Base-by-base conservation (phyloP, 2,329 filamentous ascomycete species). In the Beauveria australis region DNA sequence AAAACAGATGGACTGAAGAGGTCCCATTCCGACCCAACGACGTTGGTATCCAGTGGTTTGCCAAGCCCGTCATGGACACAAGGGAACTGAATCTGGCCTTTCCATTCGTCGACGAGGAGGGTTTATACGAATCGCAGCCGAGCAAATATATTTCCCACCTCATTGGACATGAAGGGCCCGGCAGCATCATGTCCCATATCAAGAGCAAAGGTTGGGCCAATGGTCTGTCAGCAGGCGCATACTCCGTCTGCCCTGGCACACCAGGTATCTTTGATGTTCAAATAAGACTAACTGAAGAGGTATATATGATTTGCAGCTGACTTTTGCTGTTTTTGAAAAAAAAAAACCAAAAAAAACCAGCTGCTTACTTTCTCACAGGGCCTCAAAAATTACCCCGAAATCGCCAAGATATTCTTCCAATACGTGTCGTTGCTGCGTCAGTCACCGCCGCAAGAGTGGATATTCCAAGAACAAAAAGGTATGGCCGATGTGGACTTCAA, bases 401-500 rank as follows among this genome's bases (percentile, higher is more conserved):
- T 97, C 19, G 81, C 89, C 64, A 92, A 92, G 73, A 84, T 87
- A 33, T 82, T 96, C 63, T 97, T 97, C 76, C 88, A 96, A 71
- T 99, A 99, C 69, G 86, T 97, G 64, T 86, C 91, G 12, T 83
- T 99, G 72, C 82, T 99, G 60, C 86, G 86, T 64, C 89, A 96
- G 67, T 81, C 82, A 2, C 83, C 88, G 5, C 92, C 93, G 0
- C 88, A 95, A 66, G 81, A 95, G 71, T 97, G 94, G 94, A 92
- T 97, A 61, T 92, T 94, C 62, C 85, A 96, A 37, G 94, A 99
- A 74, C 89, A 94, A 73, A 93, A 92, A 73, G 87, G 87, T 41
- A 86, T 97, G 76, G 87, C 89, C 49, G 92, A 97, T 66, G 91
- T 97, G 14, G 89, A 96, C 67, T 99, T 99, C 80, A 90, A 89